Percentiles rank a stretch among this genome's conserved stretches.
phyloP scores from a whole-genome alignment of 2,329 filamentous ascomycete species.

The Grosmannia serpens region DNA sequence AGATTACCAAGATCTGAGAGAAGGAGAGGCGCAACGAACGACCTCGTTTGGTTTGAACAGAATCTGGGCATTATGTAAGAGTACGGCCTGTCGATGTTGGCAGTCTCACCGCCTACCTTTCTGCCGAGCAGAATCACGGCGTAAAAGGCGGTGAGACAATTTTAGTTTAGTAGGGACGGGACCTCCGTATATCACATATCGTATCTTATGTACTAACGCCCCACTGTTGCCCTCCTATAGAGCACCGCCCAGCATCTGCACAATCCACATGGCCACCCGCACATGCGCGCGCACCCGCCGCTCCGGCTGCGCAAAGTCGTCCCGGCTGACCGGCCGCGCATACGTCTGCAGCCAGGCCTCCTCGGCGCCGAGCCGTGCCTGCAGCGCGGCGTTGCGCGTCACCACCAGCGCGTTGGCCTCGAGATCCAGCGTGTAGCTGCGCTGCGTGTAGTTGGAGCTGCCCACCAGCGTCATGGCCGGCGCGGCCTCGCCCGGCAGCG shows the following conservation, averaged over 20 bases:
- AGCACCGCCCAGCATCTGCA: slow-evolving; percentile 75
- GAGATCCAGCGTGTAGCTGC: slow-evolving; percentile 84
- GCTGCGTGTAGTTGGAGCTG: slow-evolving; percentile 90
- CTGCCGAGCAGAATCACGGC: no score
- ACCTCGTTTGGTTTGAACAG: no score
- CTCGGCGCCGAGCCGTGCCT: slow-evolving; percentile 64
- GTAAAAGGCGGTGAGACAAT: no score
- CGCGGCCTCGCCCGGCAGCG: slow-evolving; percentile 50
- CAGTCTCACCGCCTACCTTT: no score
- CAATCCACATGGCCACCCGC: slow-evolving; percentile 86
- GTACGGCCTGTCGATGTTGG: no score
- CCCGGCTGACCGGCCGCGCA: slow-evolving; percentile 54
- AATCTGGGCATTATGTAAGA: no score
- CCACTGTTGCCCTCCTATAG: slow-evolving; percentile 34
- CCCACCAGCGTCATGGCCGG: slow-evolving; percentile 77
- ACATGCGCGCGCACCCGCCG: slow-evolving; percentile 78
- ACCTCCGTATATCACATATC: no score
- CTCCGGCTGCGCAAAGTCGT: slow-evolving; percentile 72
- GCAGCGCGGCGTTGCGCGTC: slow-evolving; percentile 62
- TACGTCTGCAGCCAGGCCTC: slow-evolving; percentile 69
- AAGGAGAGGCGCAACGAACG: not conserved
- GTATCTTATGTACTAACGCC: no score
- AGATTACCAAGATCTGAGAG: slow-evolving; percentile 56
- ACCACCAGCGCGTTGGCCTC: slow-evolving; percentile 82
- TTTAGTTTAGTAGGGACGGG: no score